Percentiles rank a stretch among this genome's conserved stretches.
These are phyloP conservation scores for Caryopteris hybrid DNA, from an alignment of 305 asterid species.

Conservation along the genomic window DNA sequence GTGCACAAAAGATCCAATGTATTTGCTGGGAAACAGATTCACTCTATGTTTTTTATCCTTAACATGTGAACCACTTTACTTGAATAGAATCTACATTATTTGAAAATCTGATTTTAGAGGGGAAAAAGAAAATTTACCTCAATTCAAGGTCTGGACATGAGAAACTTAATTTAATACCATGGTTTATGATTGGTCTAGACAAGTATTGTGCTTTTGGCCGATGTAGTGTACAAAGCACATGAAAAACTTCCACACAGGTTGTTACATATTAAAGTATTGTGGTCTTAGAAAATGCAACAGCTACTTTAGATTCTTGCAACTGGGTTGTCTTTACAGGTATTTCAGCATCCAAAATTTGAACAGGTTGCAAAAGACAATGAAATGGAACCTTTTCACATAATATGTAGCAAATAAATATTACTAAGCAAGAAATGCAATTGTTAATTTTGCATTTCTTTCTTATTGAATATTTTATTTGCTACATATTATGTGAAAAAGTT, in stretches of 20 bases:
- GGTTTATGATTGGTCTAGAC: background rate
- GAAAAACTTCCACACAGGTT: background rate
- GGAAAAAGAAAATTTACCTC: background rate
- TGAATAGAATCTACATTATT: constrained; percentile 5
- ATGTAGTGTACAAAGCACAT: background rate
- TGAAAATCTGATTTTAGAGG: constrained; percentile 7
- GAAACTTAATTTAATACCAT: background rate
- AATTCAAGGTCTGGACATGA: too few relatives aligned
- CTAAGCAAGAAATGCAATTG: background rate
- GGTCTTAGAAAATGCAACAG: background rate
- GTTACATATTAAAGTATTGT: background rate
- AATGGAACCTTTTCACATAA: background rate
- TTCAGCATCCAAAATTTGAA: background rate
- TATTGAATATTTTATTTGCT: too few relatives aligned
- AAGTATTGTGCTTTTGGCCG: background rate
- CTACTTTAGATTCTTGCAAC: background rate
- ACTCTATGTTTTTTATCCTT: background rate
- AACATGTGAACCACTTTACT: background rate
- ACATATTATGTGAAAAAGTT: too few relatives aligned
- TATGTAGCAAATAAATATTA: background rate
- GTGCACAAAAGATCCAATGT: background rate
- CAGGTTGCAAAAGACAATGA: background rate
- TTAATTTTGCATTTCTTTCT: too few relatives aligned
- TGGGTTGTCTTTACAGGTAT: background rate
- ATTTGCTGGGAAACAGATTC: background rate